Evolutionary conservation across 1,284 basidiomycete species (phyloP), one percentile per base, ranked within the genome.

Genomic region (Puccinia hordei): DNA sequence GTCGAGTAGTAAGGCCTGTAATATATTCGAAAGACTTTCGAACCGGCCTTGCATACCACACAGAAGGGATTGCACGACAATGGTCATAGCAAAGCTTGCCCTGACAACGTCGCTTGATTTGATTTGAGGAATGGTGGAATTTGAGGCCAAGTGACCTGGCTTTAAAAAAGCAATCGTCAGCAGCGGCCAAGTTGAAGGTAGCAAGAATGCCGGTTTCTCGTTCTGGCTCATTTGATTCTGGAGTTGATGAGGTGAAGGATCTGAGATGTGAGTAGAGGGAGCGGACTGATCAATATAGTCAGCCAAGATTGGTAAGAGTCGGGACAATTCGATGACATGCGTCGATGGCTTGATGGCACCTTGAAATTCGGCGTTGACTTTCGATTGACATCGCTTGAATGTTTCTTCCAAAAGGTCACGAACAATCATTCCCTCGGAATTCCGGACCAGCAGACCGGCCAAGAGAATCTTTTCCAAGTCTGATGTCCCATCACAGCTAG

Each of bases 101-200:
- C 78, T n/a, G 27, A 65, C 41, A 35, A 80, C 35, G 13, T 61
- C 57, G n/a, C 19, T 66, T 1, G 51, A 27, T 53, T 33, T 33
- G 30, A 46, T 55, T 69, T 63, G 22, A 10, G 19, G 38, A 44
- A 12, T 65, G 59, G 38, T n/a, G 19, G 51, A 4, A 13, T 55
- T 19, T 22, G 71, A 73, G 19, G 35, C 63, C 12, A 80, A 24
- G 61, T 80, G 69, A 38, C 22, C 46, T 38, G 59, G 41, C 2
- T 53, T 80, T 9, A 80, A 59, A 80, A 61, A 80, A 41, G 68
- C 73, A n/a, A 80, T 65, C 24, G 78, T 59, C n/a, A 80, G 44
- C 27, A 73, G 41, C 2, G 71, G 78, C 78, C 78, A 80, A 17
- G 78, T 80, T 22, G 78, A 66, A 24, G 78, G 22, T 27, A 80